Evolutionary conservation across 805 yeast species (phyloP).

Genomic region (Metschnikowia matae): DNA sequence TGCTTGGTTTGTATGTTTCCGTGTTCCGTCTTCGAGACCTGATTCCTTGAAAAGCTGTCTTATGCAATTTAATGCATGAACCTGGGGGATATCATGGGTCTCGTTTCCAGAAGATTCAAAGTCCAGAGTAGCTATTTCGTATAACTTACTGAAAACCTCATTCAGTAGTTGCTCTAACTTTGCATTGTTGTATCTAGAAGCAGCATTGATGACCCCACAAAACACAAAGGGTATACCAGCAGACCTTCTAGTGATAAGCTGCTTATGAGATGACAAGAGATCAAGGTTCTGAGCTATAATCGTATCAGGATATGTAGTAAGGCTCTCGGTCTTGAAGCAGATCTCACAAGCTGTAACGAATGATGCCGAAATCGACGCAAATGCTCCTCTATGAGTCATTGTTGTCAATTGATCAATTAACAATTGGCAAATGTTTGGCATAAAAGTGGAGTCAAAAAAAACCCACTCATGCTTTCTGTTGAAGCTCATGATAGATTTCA

Average conservation of each 20-base stretch:
- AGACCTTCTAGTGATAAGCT: constrained; percentile 80
- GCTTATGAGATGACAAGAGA: constrained; percentile 49
- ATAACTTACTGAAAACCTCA: constrained; percentile 48
- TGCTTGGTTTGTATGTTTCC: constrained; percentile 39
- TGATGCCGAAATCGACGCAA: constrained; percentile 82
- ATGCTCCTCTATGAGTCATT: constrained; percentile 88
- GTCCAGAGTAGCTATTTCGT: constrained; percentile 52
- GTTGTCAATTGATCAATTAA: constrained; percentile 64
- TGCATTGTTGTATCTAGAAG: constrained; percentile 22
- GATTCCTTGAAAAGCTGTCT: constrained; percentile 72
- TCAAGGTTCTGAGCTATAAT: not conserved
- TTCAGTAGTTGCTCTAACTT: constrained; percentile 31
- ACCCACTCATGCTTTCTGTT: constrained; percentile 4
- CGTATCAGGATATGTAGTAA: not conserved
- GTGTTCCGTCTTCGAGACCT: constrained; percentile 46
- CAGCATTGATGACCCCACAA: constrained; percentile 65
- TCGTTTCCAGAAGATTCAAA: constrained; percentile 42
- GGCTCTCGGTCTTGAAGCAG: constrained; percentile 34
- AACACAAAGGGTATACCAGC: constrained; percentile 87
- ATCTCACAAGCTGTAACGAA: constrained; percentile 61
- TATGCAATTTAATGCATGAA: constrained; percentile 87
- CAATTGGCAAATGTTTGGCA: constrained; percentile 47
- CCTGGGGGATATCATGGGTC: constrained; percentile 79
- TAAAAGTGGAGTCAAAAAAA: constrained; percentile 20
- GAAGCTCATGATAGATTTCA: constrained; percentile 42